These are phyloP conservation scores for Colletotrichum agaves DNA, from an alignment of 2,329 filamentous ascomycete genomes.

Conservation along the genomic window DNA sequence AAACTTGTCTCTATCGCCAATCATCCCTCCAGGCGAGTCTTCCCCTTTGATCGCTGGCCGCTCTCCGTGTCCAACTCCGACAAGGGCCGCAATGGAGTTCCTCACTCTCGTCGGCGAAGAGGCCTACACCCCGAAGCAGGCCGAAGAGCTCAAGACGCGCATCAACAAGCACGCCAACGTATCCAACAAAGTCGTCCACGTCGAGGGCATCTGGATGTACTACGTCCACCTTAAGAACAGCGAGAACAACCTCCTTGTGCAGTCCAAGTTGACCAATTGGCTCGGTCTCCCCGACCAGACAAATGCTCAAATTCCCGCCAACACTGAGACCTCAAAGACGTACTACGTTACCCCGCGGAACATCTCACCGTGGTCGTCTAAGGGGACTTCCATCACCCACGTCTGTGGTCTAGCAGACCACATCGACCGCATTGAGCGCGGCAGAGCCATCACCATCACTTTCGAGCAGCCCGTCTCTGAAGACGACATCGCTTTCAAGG, in stretches of 20 bases:
- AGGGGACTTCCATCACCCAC: conserved; percentile 92
- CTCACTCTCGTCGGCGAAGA: conserved; percentile 53
- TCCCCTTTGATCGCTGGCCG: conserved; percentile 36
- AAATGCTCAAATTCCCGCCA: conserved; percentile 59
- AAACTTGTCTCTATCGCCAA: conserved; percentile 34
- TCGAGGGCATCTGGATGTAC: conserved; percentile 70
- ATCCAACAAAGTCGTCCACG: conserved; percentile 51
- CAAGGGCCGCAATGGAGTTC: conserved; percentile 40
- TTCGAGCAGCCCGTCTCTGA: conserved; percentile 62
- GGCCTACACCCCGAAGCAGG: conserved; percentile 60
- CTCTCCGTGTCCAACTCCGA: conserved; percentile 37
- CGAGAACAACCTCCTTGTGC: conserved; percentile 53
- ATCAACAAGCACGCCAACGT: conserved; percentile 52
- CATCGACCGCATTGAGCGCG: conserved; percentile 85
- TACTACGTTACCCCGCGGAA: conserved; percentile 81
- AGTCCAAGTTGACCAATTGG: conserved; percentile 52
- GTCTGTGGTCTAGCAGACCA: conserved; percentile 83
- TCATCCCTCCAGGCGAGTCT: conserved; percentile 27
- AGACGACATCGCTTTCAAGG: conserved; percentile 66
- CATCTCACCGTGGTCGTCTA: conserved; percentile 97
- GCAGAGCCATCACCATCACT: conserved; percentile 77
- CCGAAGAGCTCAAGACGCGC: conserved; percentile 56
- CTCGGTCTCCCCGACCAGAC: conserved; percentile 54
- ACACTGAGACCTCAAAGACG: conserved; percentile 49
- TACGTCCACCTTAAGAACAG: conserved; percentile 70